A percentile compares a stretch with the other conserved stretches of the same genome.
These are phyloP conservation scores for Neonectria neomacrospora DNA, from an alignment of 2,329 filamentous ascomycete genomes.

Conservation along the genomic window DNA sequence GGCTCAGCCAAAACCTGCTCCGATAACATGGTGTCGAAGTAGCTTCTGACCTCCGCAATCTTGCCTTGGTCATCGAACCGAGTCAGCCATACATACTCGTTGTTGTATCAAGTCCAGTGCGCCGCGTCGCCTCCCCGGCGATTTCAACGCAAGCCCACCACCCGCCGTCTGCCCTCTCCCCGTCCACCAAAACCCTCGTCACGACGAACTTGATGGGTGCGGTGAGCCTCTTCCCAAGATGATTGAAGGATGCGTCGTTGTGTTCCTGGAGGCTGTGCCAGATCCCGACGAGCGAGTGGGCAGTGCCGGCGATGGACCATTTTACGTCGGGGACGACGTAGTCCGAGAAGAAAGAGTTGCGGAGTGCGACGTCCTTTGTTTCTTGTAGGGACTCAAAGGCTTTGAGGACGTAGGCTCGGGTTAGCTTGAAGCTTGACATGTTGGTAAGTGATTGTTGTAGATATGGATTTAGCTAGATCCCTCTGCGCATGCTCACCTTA, in stretches of 20 bases:
- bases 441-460: background rate
- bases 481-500: too few species aligned
- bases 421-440: conserved; percentile 38
- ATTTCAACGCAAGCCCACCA: conserved; percentile 41
- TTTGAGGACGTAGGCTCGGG: conserved; percentile 34
- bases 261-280: conserved; percentile 32
- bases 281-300: conserved; percentile 41
- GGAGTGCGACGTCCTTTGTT: conserved; percentile 25
- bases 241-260: conserved; percentile 33
- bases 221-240: conserved; percentile 33
- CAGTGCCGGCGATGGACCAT: conserved; percentile 41
- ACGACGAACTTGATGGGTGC: conserved; percentile 39
- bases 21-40: conserved; percentile 38
- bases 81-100: conserved; percentile 42
- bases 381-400: conserved; percentile 36
- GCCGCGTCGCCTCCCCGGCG: conserved; percentile 34
- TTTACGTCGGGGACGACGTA: conserved; percentile 32
- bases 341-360: conserved; percentile 34
- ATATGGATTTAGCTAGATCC: background rate
- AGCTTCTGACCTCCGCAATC: conserved; percentile 41
- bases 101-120: conserved; percentile 38
- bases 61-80: conserved; percentile 38
- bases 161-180: conserved; percentile 32
- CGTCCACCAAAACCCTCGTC: conserved; percentile 37
- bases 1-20: conserved; percentile 33